phyloP scores from a whole-genome alignment of 2,329 filamentous ascomycete species.

The Paraphaeosphaeria sporulosa region DNA sequence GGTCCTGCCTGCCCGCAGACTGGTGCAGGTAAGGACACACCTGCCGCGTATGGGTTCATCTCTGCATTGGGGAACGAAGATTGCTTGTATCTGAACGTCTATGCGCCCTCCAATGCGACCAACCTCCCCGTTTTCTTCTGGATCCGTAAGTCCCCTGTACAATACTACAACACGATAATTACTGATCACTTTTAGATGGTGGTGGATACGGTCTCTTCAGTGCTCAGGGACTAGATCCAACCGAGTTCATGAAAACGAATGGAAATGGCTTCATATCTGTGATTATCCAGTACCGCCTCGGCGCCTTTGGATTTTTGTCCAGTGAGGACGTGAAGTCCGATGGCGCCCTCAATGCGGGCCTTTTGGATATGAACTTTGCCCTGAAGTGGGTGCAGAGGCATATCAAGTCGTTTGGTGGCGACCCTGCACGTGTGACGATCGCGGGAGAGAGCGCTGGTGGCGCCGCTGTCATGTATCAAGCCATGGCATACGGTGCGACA shows the following conservation, averaged over 20 bases:
- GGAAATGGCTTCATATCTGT: conserved; percentile 61
- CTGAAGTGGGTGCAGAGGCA: conserved; percentile 69
- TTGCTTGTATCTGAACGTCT: conserved; percentile 52
- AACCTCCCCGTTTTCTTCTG: conserved; percentile 64
- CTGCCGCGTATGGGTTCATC: conserved; percentile 38
- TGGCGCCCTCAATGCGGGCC: conserved; percentile 68
- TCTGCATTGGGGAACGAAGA: conserved; percentile 48
- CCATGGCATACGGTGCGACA: conserved; percentile 52
- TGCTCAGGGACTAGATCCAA: conserved; percentile 38
- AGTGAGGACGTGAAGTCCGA: conserved; percentile 62
- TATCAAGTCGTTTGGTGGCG: conserved; percentile 61
- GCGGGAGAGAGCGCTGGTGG: conserved; percentile 69
- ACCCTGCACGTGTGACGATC: conserved; percentile 66
- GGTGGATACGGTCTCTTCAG: conserved; percentile 49
- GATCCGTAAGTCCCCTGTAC: conserved; percentile 50
- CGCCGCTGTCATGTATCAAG: conserved; percentile 59
- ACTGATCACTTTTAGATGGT: conserved; percentile 42
- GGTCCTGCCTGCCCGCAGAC: conserved; percentile 44
- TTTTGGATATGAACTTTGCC: conserved; percentile 69
- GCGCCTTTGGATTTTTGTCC: conserved; percentile 68
- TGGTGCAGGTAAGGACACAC: conserved; percentile 36
- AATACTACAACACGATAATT: too few species aligned
- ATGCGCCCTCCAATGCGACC: conserved; percentile 50
- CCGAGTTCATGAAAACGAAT: conserved; percentile 51
- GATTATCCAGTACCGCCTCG: conserved; percentile 60